Evolutionary conservation across 805 yeast species (phyloP).

Genomic region (Monosporozyma aerobia): DNA sequence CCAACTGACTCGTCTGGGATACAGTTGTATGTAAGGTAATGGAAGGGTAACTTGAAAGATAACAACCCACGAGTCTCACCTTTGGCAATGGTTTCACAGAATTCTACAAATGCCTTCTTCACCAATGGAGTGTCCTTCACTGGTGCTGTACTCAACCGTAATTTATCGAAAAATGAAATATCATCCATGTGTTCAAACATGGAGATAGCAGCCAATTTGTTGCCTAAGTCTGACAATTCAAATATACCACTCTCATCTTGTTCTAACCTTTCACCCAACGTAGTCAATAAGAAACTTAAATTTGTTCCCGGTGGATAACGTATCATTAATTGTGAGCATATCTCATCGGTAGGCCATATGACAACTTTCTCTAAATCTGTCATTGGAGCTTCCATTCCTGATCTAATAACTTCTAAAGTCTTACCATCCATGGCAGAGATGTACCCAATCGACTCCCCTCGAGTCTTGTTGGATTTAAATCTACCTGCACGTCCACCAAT

Average conservation of each 20-base stretch:
- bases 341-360: conserved; percentile 69
- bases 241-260: conserved; percentile 16
- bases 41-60: conserved; percentile 36
- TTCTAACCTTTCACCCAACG: conserved; percentile 33
- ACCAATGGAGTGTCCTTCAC: conserved; percentile 34
- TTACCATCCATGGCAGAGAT: conserved; percentile 43
- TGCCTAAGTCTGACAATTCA: conserved; percentile 21
- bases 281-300: conserved; percentile 38
- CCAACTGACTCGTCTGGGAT: conserved; percentile 21
- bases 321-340: conserved; percentile 60
- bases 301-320: conserved; percentile 46
- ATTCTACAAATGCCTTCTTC: conserved; percentile 36
- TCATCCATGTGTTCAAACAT: conserved; percentile 36
- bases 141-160: conserved; percentile 56
- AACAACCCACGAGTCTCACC: conserved; percentile 47
- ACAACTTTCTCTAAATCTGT: conserved; percentile 49
- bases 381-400: conserved; percentile 43
- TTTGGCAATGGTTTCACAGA: conserved; percentile 46
- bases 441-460: conserved; percentile 32
- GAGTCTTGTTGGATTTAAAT: conserved; percentile 31
- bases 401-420: conserved; percentile 38
- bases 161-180: conserved; percentile 47
- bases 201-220: conserved; percentile 34
- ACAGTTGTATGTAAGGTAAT: conserved; percentile 18
- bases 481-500: conserved; percentile 97